These are phyloP conservation scores for Tetradesmus obliquus DNA, from an alignment of 139 green algal species.

Conservation along the genomic window DNA sequence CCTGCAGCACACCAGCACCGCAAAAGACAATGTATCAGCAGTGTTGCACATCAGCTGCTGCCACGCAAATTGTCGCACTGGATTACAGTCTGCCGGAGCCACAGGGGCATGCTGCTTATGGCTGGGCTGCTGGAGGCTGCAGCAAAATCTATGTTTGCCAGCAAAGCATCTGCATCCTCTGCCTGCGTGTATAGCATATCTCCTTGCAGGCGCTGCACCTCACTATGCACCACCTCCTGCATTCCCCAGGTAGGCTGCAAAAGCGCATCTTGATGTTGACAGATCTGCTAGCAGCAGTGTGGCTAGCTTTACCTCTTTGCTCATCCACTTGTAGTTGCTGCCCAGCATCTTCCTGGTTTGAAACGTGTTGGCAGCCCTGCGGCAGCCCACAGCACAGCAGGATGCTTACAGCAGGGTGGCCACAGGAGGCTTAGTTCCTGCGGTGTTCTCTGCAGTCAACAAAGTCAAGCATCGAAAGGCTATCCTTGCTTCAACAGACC, in stretches of 20 bases:
- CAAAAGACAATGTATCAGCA: neutral
- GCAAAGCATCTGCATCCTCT: no score
- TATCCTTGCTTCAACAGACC: no score
- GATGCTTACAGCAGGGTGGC: neutral
- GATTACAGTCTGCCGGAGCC: no score
- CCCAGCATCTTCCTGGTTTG: constrained; percentile 25
- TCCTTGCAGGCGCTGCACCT: no score
- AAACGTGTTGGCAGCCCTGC: constrained; percentile 24
- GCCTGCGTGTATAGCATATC: no score
- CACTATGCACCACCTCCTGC: neutral
- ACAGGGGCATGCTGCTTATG: no score
- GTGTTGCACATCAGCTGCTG: neutral
- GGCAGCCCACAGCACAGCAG: neutral
- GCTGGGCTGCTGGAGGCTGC: no score
- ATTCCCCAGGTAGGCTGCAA: neutral
- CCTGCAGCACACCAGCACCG: constrained; percentile 30
- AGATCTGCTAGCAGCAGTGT: neutral
- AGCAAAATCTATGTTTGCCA: no score
- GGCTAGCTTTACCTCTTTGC: constrained; percentile 17
- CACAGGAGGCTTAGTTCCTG: neutral
- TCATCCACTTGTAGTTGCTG: constrained; percentile 51
- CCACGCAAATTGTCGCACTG: neutral
- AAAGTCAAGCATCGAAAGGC: no score
- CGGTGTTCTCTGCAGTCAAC: no score
- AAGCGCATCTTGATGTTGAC: neutral